Conservation (phyloP, 2,329 filamentous ascomycete genomes). For the Arthrobotrys pseudoclavata region DNA sequence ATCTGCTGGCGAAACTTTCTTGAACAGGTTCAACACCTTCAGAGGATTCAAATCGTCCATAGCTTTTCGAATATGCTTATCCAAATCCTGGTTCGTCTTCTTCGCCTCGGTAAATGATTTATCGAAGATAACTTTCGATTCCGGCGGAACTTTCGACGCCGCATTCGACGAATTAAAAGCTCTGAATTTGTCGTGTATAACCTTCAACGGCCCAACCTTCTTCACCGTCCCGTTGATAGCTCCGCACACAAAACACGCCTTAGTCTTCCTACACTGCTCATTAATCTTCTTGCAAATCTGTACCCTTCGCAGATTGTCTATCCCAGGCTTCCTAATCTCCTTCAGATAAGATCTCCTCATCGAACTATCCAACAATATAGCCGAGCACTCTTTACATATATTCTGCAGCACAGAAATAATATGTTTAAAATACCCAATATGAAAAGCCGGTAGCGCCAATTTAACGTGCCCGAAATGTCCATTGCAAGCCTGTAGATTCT, state of each 20-base stretch:
- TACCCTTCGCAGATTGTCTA: conserved; percentile 88
- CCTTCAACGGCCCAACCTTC: conserved; percentile 91
- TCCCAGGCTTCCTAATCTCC: conserved; percentile 81
- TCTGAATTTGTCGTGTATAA: conserved; percentile 92
- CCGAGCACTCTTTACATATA: conserved; percentile 95
- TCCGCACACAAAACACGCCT: conserved; percentile 83
- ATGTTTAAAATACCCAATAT: conserved; percentile 95
- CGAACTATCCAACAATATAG: conserved; percentile 82
- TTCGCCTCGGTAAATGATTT: conserved; percentile 85
- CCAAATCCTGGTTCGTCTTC: conserved; percentile 82
- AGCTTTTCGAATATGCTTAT: conserved; percentile 91
- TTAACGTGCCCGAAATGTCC: conserved; percentile 96
- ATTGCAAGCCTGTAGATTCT: conserved; percentile 84
- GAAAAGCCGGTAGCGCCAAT: conserved; percentile 90
- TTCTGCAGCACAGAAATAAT: conserved; percentile 92
- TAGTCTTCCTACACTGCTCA: conserved; percentile 88
- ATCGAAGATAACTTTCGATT: conserved; percentile 86
- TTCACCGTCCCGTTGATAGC: conserved; percentile 90
- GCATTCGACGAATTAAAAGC: conserved; percentile 90
- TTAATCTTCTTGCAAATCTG: conserved; percentile 89
- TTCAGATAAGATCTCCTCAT: conserved; percentile 83
- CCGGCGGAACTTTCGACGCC: conserved; percentile 83
- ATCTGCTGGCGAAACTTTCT: conserved; percentile 84
- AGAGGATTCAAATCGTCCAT: conserved; percentile 95
- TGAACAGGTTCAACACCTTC: conserved; percentile 89